Evolutionary conservation across 306 rosid genomes (phyloP).

Genomic region (Vachellia pachyceras): DNA sequence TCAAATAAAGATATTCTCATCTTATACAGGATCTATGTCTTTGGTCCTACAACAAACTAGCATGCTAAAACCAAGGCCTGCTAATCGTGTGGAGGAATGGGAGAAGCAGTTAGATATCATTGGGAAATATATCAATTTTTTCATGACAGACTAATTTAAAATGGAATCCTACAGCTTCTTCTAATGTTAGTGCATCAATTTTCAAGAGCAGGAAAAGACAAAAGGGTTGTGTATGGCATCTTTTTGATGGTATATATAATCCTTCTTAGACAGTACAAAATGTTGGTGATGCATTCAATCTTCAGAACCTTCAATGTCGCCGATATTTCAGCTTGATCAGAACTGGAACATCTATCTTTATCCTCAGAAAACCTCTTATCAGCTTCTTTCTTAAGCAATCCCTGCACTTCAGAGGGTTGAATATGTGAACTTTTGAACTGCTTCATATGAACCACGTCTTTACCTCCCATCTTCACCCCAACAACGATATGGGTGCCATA

Average conservation of each 20-base stretch:
- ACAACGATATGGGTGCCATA: conserved; percentile 90
- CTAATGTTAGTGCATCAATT: too few species aligned
- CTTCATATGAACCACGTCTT: conserved; percentile 76
- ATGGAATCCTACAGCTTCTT: too few species aligned
- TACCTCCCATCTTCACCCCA: conserved; percentile 97
- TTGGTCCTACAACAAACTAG: neutral
- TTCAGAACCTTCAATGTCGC: conserved; percentile 45
- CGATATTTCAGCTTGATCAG: conserved; percentile 36
- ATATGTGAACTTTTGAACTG: conserved; percentile 66
- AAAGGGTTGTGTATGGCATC: too few species aligned
- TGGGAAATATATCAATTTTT: neutral
- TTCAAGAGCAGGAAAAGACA: too few species aligned
- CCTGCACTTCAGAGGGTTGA: conserved; percentile 69
- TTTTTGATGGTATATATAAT: neutral
- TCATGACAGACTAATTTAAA: neutral
- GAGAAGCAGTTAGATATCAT: neutral
- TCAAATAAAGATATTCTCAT: neutral
- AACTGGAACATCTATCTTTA: conserved; percentile 31
- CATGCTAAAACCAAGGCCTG: neutral
- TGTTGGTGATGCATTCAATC: conserved; percentile 3
- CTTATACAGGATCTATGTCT: neutral
- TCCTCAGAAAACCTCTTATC: conserved; percentile 70
- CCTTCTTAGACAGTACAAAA: neutral
- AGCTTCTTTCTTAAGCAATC: conserved; percentile 69
- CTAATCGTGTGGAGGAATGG: neutral